Evolutionary conservation across 345 rosid species (phyloP), one percentile per base, ranked within the genome.

Genomic region (Kernera saxatilis): DNA sequence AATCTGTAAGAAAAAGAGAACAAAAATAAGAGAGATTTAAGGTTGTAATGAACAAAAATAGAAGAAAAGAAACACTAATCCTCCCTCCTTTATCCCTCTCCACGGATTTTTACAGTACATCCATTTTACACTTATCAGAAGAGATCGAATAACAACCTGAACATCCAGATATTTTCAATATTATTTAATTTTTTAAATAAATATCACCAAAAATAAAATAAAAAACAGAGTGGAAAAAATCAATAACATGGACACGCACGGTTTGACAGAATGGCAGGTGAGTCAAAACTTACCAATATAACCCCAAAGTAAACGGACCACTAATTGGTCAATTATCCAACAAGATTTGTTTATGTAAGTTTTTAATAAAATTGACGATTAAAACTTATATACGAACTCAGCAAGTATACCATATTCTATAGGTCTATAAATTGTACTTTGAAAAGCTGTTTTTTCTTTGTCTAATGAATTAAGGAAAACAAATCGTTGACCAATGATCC

Each of bases 21-120:
- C 3, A 50, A 10, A 54, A 17, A 3, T 0, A 43, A 55, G 37
- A 40, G 44, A 30, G 50, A 21, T 35, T 61, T 49, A 22, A 67
- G 35, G 67, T 58, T 74, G 73, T 67, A 67, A 50, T 67, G 66
- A 74, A 49, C 68, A 59, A 74, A 58, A 58, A 51, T 64, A 54
- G 71, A 45, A 27, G 55, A 32, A 9, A 56, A 14, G 0, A 32
- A 19, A 35, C 10, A 37, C 37, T 12, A 73, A 66, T 56, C 40
- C 40, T 57, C 23, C 29, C 57, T 64, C 65, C 33, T 64, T 64
- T 55, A 46, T 50, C 69, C 32, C 41, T 32, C 71, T 53, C 51
- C 5, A 63, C 14, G 55, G 63, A 35, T 55, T 40, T 40, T 72
- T 54, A 73, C 71, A 23, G 70, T 72, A 50, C 64, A 54, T 49